Percentiles rank a stretch among this genome's conserved stretches.
phyloP scores from a whole-genome alignment of 140 eudicot species.

The Ambrosia hybrid region DNA sequence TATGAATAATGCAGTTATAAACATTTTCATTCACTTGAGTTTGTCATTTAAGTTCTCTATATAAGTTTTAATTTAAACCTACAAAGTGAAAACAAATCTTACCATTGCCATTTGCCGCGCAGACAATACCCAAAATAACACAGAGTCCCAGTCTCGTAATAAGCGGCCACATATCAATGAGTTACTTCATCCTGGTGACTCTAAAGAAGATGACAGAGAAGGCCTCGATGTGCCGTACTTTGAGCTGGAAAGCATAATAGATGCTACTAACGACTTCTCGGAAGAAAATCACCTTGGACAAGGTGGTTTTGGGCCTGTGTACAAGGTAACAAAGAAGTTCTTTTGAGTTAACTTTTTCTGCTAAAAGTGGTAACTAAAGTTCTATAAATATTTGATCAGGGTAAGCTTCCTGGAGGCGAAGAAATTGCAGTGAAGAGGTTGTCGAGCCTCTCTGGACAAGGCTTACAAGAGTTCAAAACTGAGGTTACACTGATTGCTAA shows the following conservation, averaged over 20 bases:
- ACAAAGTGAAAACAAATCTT: not conserved
- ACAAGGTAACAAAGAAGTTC: not conserved
- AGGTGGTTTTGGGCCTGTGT: slow-evolving; percentile 49
- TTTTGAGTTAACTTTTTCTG: not conserved
- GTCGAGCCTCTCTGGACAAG: slow-evolving; percentile 47
- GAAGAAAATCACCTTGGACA: slow-evolving; percentile 44
- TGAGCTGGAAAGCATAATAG: slow-evolving; percentile 37
- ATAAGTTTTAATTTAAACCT: too few relatives aligned
- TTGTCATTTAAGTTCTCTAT: not conserved
- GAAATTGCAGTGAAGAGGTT: slow-evolving; percentile 61
- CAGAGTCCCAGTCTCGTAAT: not conserved
- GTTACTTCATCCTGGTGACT: not conserved
- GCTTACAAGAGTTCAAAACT: slow-evolving; percentile 49
- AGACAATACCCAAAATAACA: not conserved
- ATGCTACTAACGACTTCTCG: slow-evolving; percentile 40
- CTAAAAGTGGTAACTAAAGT: not conserved
- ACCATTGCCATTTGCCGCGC: not conserved
- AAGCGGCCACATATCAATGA: not conserved
- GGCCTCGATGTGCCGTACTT: slow-evolving; percentile 31
- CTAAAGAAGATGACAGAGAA: slow-evolving; percentile 28
- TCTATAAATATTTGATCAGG: slow-evolving; percentile 27
- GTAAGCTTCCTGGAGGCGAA: slow-evolving; percentile 43
- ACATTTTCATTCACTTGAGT: not conserved
- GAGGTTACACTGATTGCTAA: slow-evolving; percentile 53
- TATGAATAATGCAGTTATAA: too few relatives aligned